Conservation (phyloP, 495 filamentous ascomycete genomes). For the Aspergillus asperescens region DNA sequence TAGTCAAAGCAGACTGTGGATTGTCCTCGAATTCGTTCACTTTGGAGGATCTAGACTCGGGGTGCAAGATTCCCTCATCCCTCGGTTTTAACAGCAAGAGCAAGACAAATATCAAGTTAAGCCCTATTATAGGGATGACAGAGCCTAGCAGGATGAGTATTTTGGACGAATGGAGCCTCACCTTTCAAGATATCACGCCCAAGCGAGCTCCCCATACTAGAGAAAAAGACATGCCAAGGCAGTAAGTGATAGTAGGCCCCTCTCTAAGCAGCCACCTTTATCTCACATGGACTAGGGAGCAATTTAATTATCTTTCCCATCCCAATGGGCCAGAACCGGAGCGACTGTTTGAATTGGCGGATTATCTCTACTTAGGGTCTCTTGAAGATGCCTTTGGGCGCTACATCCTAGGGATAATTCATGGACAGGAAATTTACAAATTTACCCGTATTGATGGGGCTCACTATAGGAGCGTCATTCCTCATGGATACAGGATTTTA, state of each 20-base stretch:
- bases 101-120: not conserved
- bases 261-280: not conserved
- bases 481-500: slow-evolving; percentile 5
- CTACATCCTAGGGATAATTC: slow-evolving; percentile 7
- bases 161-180: not conserved
- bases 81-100: not conserved
- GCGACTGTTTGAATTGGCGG: slow-evolving; percentile 3
- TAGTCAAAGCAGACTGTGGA: not conserved
- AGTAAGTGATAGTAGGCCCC: slow-evolving; percentile 2
- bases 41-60: slow-evolving; percentile 11
- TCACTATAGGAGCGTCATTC: slow-evolving; percentile 8
- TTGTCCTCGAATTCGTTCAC: not conserved
- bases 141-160: slow-evolving; percentile 8
- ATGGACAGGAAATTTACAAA: not conserved
- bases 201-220: not conserved
- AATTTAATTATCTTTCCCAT: not conserved
- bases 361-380: slow-evolving; percentile 10
- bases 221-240: not conserved
- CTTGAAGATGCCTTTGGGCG: slow-evolving; percentile 13
- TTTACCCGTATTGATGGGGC: not conserved
- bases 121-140: slow-evolving; percentile 14
- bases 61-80: not conserved
- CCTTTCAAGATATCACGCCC: not conserved
- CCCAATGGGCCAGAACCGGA: not conserved
- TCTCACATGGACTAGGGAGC: not conserved